Evolutionary conservation across 2,329 filamentous ascomycete species (phyloP).

Genomic region (Clathrospora elynae): DNA sequence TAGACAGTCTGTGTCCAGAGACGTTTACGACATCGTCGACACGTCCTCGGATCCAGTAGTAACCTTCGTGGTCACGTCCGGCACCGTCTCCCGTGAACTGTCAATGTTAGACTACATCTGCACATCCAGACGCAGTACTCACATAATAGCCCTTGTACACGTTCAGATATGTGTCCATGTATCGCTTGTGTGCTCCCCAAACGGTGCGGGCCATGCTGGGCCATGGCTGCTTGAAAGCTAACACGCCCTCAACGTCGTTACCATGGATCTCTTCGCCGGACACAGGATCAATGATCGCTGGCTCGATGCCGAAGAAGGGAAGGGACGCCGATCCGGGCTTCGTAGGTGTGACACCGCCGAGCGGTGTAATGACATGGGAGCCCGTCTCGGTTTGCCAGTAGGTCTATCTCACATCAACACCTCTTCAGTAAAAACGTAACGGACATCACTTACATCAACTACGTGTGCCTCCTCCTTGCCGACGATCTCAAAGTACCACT

Average conservation of each 20-base stretch:
- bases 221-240: constrained; percentile 98
- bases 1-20: constrained; percentile 92
- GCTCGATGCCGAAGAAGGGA: constrained; percentile 98
- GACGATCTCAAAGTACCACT: constrained; percentile 97
- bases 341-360: constrained; percentile 91
- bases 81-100: constrained; percentile 93
- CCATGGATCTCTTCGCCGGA: constrained; percentile 91
- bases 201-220: constrained; percentile 98
- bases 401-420: constrained; percentile 64
- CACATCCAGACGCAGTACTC: constrained; percentile 50
- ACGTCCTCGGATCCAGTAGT: constrained; percentile 99
- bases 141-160: constrained; percentile 99
- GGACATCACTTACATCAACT: constrained; percentile 76
- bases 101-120: constrained; percentile 22
- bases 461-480: constrained; percentile 93
- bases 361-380: constrained; percentile 90
- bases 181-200: constrained; percentile 96
- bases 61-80: constrained; percentile 94
- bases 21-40: constrained; percentile 99
- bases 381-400: constrained; percentile 99
- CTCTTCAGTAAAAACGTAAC: neutral
- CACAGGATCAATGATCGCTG: constrained; percentile 94
- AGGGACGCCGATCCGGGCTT: constrained; percentile 96
- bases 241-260: constrained; percentile 95
- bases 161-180: constrained; percentile 98